Percentiles rank a stretch among this genome's conserved stretches.
Evolutionary conservation across 192 early-diverging fungal species (phyloP).

Genomic region (Haplosporangium gracile): DNA sequence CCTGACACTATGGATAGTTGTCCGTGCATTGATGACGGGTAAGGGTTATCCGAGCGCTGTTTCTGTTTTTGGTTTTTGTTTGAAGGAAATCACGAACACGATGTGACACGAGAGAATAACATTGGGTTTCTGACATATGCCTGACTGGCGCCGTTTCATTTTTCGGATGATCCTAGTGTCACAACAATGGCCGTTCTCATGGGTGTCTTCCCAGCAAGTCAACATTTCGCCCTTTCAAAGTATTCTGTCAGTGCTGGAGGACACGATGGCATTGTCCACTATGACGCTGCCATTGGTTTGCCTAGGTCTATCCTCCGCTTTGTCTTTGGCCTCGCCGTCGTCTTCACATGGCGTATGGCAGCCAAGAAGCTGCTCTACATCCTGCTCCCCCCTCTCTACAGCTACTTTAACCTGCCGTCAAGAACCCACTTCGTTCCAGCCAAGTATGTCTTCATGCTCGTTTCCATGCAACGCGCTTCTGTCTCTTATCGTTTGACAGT

Average conservation of each 20-base stretch:
- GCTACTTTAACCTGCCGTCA: conserved; percentile 65
- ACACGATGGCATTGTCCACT: conserved; percentile 41
- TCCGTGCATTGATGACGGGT: conserved; percentile 80
- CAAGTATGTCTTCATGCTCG: conserved; percentile 30
- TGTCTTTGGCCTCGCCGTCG: conserved; percentile 61
- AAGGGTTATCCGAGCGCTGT: not conserved
- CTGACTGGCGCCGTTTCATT: not conserved
- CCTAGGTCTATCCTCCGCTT: conserved; percentile 38
- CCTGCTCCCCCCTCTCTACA: conserved; percentile 64
- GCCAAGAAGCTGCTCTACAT: conserved; percentile 63
- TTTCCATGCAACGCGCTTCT: too few relatives aligned
- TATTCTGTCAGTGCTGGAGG: conserved; percentile 30
- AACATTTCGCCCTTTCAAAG: conserved; percentile 43
- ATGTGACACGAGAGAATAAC: not conserved
- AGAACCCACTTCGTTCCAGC: conserved; percentile 51
- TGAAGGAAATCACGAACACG: not conserved
- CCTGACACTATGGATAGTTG: conserved; percentile 80
- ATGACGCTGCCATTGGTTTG: conserved; percentile 31
- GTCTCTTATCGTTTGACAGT: too few relatives aligned
- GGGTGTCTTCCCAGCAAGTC: conserved; percentile 52
- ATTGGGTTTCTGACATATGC: not conserved
- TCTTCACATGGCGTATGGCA: conserved; percentile 66
- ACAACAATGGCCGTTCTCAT: conserved; percentile 54
- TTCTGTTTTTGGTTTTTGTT: not conserved
- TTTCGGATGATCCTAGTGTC: conserved; percentile 14